phyloP scores from a whole-genome alignment of 2,329 filamentous ascomycete species.

The Epichloe sibirici region DNA sequence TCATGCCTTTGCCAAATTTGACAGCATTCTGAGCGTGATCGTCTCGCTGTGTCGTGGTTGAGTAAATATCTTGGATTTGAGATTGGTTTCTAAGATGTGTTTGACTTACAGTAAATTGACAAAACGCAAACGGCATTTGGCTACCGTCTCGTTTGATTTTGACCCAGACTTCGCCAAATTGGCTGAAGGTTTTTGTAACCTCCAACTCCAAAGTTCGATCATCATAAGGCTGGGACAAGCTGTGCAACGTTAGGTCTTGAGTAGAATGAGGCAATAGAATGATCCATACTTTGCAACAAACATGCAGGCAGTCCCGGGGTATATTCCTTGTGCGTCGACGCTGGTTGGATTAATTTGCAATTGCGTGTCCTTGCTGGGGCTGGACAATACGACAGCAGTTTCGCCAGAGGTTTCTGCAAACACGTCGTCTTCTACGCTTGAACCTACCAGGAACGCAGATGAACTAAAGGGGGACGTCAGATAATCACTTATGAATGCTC shows the following conservation, averaged over 20 bases:
- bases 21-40: conserved; percentile 38
- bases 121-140: conserved; percentile 53
- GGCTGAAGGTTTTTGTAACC: conserved; percentile 39
- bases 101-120: conserved; percentile 45
- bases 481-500: neutral
- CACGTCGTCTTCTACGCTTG: conserved; percentile 10
- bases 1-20: conserved; percentile 29
- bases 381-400: neutral
- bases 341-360: conserved; percentile 4
- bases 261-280: neutral
- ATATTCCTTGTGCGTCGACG: conserved; percentile 38
- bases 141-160: conserved; percentile 48
- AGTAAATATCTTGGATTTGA: neutral
- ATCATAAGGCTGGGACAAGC: conserved; percentile 36
- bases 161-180: conserved; percentile 45
- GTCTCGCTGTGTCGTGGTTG: conserved; percentile 26
- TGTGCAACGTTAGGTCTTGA: conserved; percentile 16
- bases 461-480: neutral
- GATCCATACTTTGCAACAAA: conserved; percentile 53
- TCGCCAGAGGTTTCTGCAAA: conserved; percentile 7
- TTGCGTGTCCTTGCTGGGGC: neutral
- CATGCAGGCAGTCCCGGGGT: conserved; percentile 44
- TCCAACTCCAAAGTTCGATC: conserved; percentile 40
- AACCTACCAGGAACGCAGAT: conserved; percentile 9
- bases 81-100: neutral